Evolutionary conservation across 129 eudicot genomes (phyloP).

Genomic region (Artemisia annua): DNA sequence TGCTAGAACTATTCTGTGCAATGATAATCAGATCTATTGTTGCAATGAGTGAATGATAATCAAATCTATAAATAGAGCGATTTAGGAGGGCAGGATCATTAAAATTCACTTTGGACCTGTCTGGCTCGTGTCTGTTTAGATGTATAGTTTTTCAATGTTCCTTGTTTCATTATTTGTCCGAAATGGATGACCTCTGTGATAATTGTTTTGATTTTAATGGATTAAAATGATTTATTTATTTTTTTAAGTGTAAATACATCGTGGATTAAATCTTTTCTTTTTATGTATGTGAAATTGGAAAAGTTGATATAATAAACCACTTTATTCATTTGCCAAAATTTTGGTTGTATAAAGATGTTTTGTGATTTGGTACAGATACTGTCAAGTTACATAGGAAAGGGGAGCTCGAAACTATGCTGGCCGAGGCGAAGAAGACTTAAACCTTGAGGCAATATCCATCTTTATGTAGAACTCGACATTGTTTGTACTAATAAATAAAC

Average conservation of each 20-base stretch:
- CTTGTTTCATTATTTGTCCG: not conserved
- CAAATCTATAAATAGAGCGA: no score
- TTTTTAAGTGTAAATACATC: no score
- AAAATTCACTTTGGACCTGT: no score
- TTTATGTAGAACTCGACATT: slow-evolving; percentile 7
- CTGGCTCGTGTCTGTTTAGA: no score
- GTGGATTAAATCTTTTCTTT: no score
- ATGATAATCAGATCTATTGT: no score
- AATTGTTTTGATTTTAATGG: not conserved
- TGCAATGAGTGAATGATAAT: no score
- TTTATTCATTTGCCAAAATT: not conserved
- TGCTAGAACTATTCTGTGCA: no score
- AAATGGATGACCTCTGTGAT: not conserved
- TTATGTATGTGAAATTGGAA: not conserved
- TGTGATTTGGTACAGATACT: slow-evolving; percentile 52
- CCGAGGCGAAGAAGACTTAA: slow-evolving; percentile 46
- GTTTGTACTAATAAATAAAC: slow-evolving; percentile 1
- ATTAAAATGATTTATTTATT: not conserved
- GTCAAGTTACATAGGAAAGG: slow-evolving; percentile 69
- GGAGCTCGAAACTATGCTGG: slow-evolving; percentile 72
- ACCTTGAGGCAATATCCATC: not conserved
- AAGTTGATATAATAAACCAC: not conserved
- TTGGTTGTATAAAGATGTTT: not conserved
- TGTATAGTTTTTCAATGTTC: not conserved
- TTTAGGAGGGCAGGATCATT: no score